Evolutionary conservation across 2,329 filamentous ascomycete genomes (phyloP).

Genomic region (Bipolaris oryzae): DNA sequence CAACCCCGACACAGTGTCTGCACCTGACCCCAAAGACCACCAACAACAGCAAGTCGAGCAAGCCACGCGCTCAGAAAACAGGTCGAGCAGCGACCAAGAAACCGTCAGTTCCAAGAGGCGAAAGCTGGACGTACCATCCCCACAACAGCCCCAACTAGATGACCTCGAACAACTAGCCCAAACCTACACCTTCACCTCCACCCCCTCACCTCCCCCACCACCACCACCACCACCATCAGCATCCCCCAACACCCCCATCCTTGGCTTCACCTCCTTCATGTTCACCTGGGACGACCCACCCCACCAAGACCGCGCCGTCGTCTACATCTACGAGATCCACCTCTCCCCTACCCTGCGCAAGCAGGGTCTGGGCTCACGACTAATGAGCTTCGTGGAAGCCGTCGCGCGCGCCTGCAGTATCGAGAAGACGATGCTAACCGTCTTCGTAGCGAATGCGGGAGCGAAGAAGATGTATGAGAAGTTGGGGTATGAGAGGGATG

Average conservation of each 20-base stretch:
- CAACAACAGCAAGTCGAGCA: not conserved
- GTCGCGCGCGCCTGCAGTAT: conserved; percentile 63
- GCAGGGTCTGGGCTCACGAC: conserved; percentile 64
- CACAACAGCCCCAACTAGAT: not conserved
- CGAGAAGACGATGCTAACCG: conserved; percentile 75
- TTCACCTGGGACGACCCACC: conserved; percentile 66
- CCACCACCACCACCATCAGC: not conserved
- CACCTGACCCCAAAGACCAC: not conserved
- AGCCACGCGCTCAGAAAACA: not conserved
- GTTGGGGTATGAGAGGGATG: conserved; percentile 62
- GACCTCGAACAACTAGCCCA: not conserved
- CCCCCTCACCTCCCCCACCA: not conserved
- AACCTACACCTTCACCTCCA: not conserved
- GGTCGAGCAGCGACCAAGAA: not conserved
- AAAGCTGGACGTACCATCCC: not conserved
- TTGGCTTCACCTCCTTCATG: conserved; percentile 66
- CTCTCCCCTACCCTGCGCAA: conserved; percentile 63
- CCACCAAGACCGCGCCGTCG: conserved; percentile 57
- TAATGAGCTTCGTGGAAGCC: conserved; percentile 63
- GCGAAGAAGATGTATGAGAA: conserved; percentile 67
- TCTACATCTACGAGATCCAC: conserved; percentile 83
- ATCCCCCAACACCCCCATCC: conserved; percentile 10
- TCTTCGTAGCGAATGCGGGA: conserved; percentile 66
- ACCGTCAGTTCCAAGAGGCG: not conserved
- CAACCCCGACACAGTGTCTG: not conserved